Evolutionary conservation across 2,329 filamentous ascomycete species (phyloP).

Genomic region (Fusarium sp.): DNA sequence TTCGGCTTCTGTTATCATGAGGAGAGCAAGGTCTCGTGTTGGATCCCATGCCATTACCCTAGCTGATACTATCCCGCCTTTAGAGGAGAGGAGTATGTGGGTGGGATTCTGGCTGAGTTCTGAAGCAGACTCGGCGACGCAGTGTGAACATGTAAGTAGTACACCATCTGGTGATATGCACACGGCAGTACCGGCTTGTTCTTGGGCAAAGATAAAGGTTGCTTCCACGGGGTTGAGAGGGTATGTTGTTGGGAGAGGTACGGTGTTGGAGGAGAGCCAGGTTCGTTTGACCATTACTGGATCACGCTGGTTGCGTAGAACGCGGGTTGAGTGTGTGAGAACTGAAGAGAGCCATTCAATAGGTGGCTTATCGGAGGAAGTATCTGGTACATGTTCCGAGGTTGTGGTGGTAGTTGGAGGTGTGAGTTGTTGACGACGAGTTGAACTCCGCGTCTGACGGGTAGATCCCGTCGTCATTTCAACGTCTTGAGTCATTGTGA

Average conservation of each 20-base stretch:
- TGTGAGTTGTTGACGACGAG: conserved; percentile 4
- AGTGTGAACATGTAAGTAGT: conserved; percentile 60
- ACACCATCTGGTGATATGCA: conserved; percentile 56
- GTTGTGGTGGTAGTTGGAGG: not conserved
- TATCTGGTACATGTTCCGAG: not conserved
- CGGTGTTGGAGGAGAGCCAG: conserved; percentile 34
- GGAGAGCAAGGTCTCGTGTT: conserved; percentile 56
- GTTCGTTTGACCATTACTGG: conserved; percentile 22
- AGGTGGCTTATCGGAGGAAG: not conserved
- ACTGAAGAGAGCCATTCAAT: not conserved
- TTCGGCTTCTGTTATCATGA: conserved; percentile 50
- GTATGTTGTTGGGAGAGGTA: conserved; percentile 19
- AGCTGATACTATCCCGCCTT: conserved; percentile 51
- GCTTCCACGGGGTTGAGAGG: conserved; percentile 27
- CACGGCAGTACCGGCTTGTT: conserved; percentile 60
- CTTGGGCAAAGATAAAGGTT: conserved; percentile 57
- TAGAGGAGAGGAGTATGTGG: conserved; percentile 56
- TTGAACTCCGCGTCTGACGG: conserved; percentile 30
- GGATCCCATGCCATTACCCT: conserved; percentile 53
- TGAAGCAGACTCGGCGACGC: conserved; percentile 53
- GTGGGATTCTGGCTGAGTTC: conserved; percentile 43
- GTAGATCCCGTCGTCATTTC: not conserved
- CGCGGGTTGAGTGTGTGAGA: not conserved
- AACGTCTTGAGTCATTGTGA: conserved; percentile 12
- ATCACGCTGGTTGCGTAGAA: conserved; percentile 1